Conservation (phyloP, 148 eudicot genomes). For the Rheum nobile region DNA sequence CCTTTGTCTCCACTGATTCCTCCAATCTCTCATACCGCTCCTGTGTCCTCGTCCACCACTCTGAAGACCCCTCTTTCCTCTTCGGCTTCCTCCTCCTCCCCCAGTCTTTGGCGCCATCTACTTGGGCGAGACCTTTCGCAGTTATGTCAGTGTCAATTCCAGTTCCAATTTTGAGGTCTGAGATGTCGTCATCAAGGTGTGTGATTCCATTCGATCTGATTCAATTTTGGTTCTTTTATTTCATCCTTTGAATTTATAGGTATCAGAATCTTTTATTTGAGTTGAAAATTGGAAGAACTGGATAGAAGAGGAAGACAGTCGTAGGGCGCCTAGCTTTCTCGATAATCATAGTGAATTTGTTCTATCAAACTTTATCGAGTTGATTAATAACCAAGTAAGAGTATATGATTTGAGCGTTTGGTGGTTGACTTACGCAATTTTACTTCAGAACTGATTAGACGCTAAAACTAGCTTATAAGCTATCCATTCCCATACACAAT, state of each 20-base stretch:
- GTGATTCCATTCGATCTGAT: too few relatives aligned
- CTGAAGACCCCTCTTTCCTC: conserved; percentile 52
- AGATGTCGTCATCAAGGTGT: conserved; percentile 63
- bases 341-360: too few relatives aligned
- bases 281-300: too few relatives aligned
- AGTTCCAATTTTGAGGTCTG: conserved; percentile 79
- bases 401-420: too few relatives aligned
- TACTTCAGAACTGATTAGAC: neutral
- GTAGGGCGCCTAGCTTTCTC: too few relatives aligned
- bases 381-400: too few relatives aligned
- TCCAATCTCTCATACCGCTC: conserved; percentile 55
- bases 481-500: too few relatives aligned
- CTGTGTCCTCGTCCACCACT: conserved; percentile 50
- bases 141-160: conserved; percentile 87
- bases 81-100: conserved; percentile 93
- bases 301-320: too few relatives aligned
- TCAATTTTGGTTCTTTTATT: too few relatives aligned
- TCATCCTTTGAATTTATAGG: too few relatives aligned
- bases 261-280: too few relatives aligned
- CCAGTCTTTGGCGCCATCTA: conserved; percentile 94
- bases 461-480: neutral
- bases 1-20: conserved; percentile 14
- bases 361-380: too few relatives aligned
- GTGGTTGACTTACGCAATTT: neutral
- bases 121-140: conserved; percentile 97